Percentiles rank a stretch among this genome's conserved stretches.
phyloP scores from a whole-genome alignment of 352 stramenopile genomes.

The Globisporangium polare region DNA sequence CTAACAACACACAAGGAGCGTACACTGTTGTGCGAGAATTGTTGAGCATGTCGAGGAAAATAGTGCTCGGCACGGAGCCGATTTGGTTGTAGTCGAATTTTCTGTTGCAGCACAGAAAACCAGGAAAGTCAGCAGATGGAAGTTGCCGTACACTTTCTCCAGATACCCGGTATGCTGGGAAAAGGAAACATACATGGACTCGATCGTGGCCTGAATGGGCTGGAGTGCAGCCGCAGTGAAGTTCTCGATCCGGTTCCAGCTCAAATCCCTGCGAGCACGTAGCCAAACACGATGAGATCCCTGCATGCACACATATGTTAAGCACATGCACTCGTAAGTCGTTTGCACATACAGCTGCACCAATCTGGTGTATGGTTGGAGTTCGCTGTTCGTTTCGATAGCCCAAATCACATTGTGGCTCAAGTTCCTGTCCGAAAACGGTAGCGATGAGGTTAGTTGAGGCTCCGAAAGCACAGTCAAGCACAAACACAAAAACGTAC shows the following conservation, averaged over 20 bases:
- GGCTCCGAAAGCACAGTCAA: neutral
- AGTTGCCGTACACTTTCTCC: neutral
- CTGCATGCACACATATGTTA: neutral
- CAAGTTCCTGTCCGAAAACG: conserved; percentile 34
- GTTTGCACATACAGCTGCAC: conserved; percentile 35
- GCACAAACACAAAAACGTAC: conserved; percentile 24
- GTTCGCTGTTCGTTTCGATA: conserved; percentile 43
- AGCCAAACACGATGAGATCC: neutral
- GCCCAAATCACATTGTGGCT: conserved; percentile 64
- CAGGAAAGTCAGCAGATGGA: neutral
- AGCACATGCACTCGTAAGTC: neutral
- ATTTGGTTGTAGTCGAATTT: conserved; percentile 63
- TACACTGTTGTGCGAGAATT: conserved; percentile 48
- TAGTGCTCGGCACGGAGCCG: conserved; percentile 49
- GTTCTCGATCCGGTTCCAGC: conserved; percentile 51
- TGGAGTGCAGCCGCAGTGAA: conserved; percentile 50
- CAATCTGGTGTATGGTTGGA: conserved; percentile 39
- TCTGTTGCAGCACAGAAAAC: conserved; percentile 17
- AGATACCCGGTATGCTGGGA: neutral
- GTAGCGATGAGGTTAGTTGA: neutral
- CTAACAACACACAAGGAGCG: conserved; percentile 4
- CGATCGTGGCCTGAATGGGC: conserved; percentile 39
- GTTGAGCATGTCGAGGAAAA: conserved; percentile 41
- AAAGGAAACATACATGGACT: conserved; percentile 38
- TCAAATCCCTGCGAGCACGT: conserved; percentile 36